Base-by-base conservation (phyloP, 2,329 filamentous ascomycete species). In the Drechmeria coniospora region DNA sequence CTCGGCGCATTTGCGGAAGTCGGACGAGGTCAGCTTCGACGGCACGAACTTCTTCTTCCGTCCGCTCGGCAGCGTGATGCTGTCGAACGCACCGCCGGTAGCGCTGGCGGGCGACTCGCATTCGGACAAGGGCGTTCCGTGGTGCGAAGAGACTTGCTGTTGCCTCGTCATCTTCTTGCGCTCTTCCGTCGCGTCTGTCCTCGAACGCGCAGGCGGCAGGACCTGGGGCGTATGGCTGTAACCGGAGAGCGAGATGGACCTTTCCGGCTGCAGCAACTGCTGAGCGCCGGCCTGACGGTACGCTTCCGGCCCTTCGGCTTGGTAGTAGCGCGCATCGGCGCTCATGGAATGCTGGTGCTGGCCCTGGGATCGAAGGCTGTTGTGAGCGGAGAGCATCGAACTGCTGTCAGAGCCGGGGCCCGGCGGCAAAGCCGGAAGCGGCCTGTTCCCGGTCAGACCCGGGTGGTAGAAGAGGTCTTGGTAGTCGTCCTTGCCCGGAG, bases 401-500 rank as follows among this genome's bases (percentile, higher is more conserved):
- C 61, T 66, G 39, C 57, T 63, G 32, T 82, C 81, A 2, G 73
- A 74, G 6, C 63, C 68, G 25, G 68, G 60, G 7, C 63, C 68
- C 23, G 68, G 61, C 4, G 71, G 72, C 2, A 76, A 56, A 6
- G 69, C 69, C 39, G 58, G 80, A 45, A 60, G 77, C 52, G 54
- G 84, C 54, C 57, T 73, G 61, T 42, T 60, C n/a, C n/a, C n/a
- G 36, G 69, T 58, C 46, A 84, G 72, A 21, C 82, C 82, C 12
- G 86, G 86, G 43, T 95, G 84, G 49, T 92, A 98, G 48, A 93
- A 93, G 46, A 95, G 74, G 42, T 93, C 90, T 12, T 79, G 80
- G 35, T 83, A 81, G 31, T 84, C 82, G 23, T 79, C 74, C 37
- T 71, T 71, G 20, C 59, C 54, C 1, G 76, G 74, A 16, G 75